Percentiles rank a stretch among this genome's conserved stretches.
phyloP scores from a whole-genome alignment of 371 early-diverging fungal genomes.

The Rhizopus sp. region DNA sequence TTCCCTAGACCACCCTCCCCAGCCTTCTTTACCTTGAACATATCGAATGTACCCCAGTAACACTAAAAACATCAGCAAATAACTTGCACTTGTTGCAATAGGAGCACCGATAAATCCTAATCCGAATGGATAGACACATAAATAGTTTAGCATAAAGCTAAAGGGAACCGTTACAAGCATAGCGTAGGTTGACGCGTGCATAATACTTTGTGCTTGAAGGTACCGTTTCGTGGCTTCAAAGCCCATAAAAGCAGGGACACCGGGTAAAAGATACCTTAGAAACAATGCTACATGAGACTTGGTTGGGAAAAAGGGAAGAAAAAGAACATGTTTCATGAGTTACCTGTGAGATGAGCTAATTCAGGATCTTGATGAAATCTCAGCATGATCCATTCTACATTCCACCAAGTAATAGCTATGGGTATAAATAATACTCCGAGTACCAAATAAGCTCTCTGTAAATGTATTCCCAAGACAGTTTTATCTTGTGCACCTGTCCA shows the following conservation, averaged over 20 bases:
- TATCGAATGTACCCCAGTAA: slow-evolving; percentile 65
- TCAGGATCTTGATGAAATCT: slow-evolving; percentile 48
- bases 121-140: slow-evolving; percentile 69
- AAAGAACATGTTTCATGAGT: not conserved
- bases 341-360: slow-evolving; percentile 43
- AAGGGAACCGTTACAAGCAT: slow-evolving; percentile 72
- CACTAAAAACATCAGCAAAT: slow-evolving; percentile 68
- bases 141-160: slow-evolving; percentile 74
- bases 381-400: slow-evolving; percentile 57
- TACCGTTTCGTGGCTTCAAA: slow-evolving; percentile 83
- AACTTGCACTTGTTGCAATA: slow-evolving; percentile 73
- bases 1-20: slow-evolving; percentile 86
- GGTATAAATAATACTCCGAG: slow-evolving; percentile 67
- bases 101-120: slow-evolving; percentile 88
- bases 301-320: not conserved
- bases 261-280: slow-evolving; percentile 66
- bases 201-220: slow-evolving; percentile 84
- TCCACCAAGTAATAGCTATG: slow-evolving; percentile 77
- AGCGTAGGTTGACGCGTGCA: slow-evolving; percentile 78
- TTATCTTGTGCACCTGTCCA: slow-evolving; percentile 76
- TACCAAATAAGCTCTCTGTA: slow-evolving; percentile 84
- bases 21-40: slow-evolving; percentile 70
- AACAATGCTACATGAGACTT: slow-evolving; percentile 53
- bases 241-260: slow-evolving; percentile 73
- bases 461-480: slow-evolving; percentile 73